Evolutionary conservation across 495 filamentous ascomycete species (phyloP), one percentile per base, ranked within the genome.

Genomic region (Hypoxylon trugodes): DNA sequence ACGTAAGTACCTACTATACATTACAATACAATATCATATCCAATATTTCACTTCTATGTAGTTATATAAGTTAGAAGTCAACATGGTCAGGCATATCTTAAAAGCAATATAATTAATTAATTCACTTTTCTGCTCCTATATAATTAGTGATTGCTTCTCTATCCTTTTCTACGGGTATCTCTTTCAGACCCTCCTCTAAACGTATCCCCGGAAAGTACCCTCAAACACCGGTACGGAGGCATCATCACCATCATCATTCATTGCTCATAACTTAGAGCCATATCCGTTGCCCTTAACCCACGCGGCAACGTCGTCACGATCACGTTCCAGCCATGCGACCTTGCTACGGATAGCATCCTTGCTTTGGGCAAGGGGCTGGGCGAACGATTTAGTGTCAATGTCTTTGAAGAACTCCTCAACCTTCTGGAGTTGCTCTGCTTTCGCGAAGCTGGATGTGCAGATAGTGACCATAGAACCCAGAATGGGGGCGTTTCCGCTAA

Each of bases 381-480:
- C 83, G 50, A 85, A 89, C 4, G 82, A 90, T 79, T 91, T 96
- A 30, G 90, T 95, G 69, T 87, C 91, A 77, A 87, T 90, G 41
- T 83, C 76, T 36, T 78, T 78, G 69, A 97, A 98, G 84, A 97
- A 98, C 19, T 76, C 79, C 74, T 91, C 78, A 25, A 97, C 87
- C 51, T 86, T 84, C 66, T 85, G 83, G 55, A 90, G 75, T 76
- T 96, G 91, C 66, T 88, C 87, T 67, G 85, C 78, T 38, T 82
- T 86, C 51, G 88, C 89, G 80, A 97, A 97, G 69, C 89, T 86
- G 2, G 87, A 86, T 18, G 92, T 95, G 69, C 86, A 91, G 58
- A 97, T 89, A 54, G 86, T 86, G 4, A 98, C 90, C 61, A 98
- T 84, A 7, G 84, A 85, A 25, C 93, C 90, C 57, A 98, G 83